Evolutionary conservation across 805 yeast genomes (phyloP).

Genomic region (Blastobotrys robertii): DNA sequence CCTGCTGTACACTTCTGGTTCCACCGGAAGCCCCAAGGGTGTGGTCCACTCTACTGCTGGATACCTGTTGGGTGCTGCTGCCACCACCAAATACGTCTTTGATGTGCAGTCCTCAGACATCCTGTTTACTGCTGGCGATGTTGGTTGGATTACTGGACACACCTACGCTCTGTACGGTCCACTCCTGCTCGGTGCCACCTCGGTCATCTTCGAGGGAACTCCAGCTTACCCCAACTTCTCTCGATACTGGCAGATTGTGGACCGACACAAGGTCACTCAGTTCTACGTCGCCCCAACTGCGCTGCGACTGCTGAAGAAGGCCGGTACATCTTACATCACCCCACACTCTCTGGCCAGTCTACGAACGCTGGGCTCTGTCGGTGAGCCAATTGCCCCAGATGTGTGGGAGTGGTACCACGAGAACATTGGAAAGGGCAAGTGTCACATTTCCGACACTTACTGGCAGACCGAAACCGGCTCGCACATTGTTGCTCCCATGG

Average conservation of each 20-base stretch:
- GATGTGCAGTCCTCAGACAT: slow-evolving; percentile 85
- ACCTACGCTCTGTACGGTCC: slow-evolving; percentile 96
- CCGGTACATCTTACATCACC: slow-evolving; percentile 78
- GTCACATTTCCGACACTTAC: slow-evolving; percentile 91
- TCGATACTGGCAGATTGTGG: slow-evolving; percentile 94
- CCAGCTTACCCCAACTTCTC: slow-evolving; percentile 95
- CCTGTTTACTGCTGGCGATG: slow-evolving; percentile 94
- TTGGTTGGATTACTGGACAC: slow-evolving; percentile 99
- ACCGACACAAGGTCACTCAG: slow-evolving; percentile 83
- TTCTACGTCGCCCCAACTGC: slow-evolving; percentile 99
- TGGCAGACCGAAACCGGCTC: slow-evolving; percentile 99
- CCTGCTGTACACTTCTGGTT: slow-evolving; percentile 93
- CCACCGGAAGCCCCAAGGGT: slow-evolving; percentile 98
- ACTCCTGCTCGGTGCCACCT: slow-evolving; percentile 74
- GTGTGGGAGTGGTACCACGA: slow-evolving; percentile 98
- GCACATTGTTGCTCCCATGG: slow-evolving; percentile 86
- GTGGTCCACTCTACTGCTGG: slow-evolving; percentile 94
- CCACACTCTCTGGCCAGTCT: slow-evolving; percentile 77
- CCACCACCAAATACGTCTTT: slow-evolving; percentile 87
- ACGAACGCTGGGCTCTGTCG: slow-evolving; percentile 92
- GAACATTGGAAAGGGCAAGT: slow-evolving; percentile 78
- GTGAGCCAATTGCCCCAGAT: slow-evolving; percentile 97
- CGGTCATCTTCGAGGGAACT: slow-evolving; percentile 92
- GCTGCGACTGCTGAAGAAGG: slow-evolving; percentile 77
- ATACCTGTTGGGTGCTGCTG: slow-evolving; percentile 81